Percentiles rank a stretch among this genome's conserved stretches.
Evolutionary conservation across 2,329 filamentous ascomycete species (phyloP).

Genomic region (Stemphylium vesicarium): DNA sequence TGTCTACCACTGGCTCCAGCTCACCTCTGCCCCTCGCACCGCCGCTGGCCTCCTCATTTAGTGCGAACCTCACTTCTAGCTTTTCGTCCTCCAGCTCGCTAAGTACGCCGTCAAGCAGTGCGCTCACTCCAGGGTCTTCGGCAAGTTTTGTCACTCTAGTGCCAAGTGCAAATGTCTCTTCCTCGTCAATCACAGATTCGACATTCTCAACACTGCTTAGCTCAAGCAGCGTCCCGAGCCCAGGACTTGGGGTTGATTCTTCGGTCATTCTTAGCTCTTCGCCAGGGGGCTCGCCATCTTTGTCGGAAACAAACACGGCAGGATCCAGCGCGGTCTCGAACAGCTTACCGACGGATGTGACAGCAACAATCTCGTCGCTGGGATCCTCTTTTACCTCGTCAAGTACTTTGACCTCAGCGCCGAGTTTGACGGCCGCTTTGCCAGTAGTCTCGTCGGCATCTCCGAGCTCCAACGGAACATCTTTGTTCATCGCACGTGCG

Average conservation of each 20-base stretch:
- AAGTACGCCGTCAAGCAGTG: background rate
- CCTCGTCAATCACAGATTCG: background rate
- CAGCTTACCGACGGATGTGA: background rate
- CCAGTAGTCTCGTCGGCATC: background rate
- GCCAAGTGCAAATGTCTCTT: background rate
- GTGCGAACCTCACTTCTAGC: background rate
- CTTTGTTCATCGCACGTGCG: constrained; percentile 10
- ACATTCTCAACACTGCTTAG: background rate
- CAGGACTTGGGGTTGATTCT: background rate
- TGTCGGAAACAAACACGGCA: too few species aligned
- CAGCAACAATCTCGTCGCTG: background rate
- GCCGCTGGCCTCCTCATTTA: background rate
- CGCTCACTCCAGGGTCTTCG: background rate
- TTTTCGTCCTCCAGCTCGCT: background rate
- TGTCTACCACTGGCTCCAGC: background rate
- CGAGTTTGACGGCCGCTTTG: background rate
- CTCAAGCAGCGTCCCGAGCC: background rate
- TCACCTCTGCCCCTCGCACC: fast-evolving
- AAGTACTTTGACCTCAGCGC: background rate
- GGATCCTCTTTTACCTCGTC: background rate
- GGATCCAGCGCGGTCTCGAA: too few species aligned
- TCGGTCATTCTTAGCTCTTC: background rate
- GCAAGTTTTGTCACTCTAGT: background rate
- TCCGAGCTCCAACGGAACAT: constrained; percentile 1
- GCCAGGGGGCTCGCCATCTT: too few species aligned